phyloP scores from a whole-genome alignment of 306 rosid species.

The Cercis canadensis region DNA sequence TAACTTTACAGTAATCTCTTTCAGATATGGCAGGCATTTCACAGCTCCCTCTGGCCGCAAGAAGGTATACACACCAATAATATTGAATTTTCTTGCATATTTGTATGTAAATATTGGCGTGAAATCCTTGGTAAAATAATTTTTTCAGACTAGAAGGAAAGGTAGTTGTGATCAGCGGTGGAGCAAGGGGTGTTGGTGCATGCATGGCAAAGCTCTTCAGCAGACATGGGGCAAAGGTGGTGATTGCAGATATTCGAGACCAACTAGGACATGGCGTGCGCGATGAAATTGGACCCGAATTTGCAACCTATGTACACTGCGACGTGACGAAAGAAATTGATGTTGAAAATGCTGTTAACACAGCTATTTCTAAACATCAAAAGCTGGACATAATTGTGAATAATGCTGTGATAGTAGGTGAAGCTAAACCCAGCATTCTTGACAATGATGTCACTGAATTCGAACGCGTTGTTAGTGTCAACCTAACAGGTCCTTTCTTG shows the following conservation, averaged over 20 bases:
- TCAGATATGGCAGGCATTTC: constrained; percentile 11
- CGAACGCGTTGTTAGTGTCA: constrained; percentile 25
- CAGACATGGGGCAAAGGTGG: constrained; percentile 48
- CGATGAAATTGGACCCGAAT: constrained; percentile 8
- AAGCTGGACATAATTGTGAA: constrained; percentile 62
- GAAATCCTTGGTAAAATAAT: background rate
- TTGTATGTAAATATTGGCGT: background rate
- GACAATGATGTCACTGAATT: constrained; percentile 34
- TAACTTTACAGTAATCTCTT: constrained; percentile 2
- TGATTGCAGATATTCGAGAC: constrained; percentile 41
- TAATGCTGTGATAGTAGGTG: constrained; percentile 39
- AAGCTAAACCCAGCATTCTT: constrained; percentile 38
- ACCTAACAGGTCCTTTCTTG: constrained; percentile 45
- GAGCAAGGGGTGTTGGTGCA: constrained; percentile 45
- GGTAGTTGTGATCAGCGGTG: constrained; percentile 46
- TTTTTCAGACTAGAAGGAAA: constrained; percentile 33
- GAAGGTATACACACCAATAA: constrained; percentile 11
- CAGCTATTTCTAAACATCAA: constrained; percentile 34
- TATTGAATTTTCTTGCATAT: no score
- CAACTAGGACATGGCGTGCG: constrained; percentile 20
- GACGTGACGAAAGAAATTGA: constrained; percentile 47
- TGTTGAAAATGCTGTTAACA: constrained; percentile 25
- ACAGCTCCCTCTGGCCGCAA: background rate
- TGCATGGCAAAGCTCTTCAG: constrained; percentile 40
- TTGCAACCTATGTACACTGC: constrained; percentile 29